Conservation (phyloP, 306 rosid species). For the Cercis canadensis region DNA sequence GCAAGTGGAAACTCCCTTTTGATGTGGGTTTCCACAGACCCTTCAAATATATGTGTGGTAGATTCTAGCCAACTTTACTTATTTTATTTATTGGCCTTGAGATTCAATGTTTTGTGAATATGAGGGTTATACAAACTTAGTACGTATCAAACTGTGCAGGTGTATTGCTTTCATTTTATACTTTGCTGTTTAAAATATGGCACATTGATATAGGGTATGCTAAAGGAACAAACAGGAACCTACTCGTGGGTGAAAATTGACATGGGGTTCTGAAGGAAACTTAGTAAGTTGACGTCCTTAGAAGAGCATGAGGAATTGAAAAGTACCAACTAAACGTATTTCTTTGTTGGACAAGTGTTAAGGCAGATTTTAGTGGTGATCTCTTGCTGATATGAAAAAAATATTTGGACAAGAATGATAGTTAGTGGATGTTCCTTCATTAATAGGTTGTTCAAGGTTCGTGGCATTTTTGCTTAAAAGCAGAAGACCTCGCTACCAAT, state of each 20-base stretch:
- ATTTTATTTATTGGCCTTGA: neutral
- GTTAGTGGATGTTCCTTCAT: neutral
- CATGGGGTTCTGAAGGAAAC: neutral
- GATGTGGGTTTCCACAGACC: neutral
- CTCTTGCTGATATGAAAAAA: no score
- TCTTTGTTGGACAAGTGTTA: neutral
- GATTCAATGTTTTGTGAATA: neutral
- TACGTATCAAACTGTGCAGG: neutral
- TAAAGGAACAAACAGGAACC: neutral
- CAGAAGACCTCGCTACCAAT: no score
- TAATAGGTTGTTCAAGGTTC: neutral
- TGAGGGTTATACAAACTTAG: neutral
- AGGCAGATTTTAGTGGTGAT: no score
- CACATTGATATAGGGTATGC: neutral
- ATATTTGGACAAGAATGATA: no score
- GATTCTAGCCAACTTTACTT: neutral
- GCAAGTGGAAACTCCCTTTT: neutral
- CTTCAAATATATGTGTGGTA: neutral
- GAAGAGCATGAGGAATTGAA: neutral
- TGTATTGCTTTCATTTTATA: neutral
- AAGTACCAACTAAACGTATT: neutral
- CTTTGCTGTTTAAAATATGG: neutral
- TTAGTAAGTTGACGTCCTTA: neutral
- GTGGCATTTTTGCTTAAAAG: neutral
- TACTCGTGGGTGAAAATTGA: neutral